phyloP scores from a whole-genome alignment of 345 rosid genomes.

The Cardamine resedifolia region DNA sequence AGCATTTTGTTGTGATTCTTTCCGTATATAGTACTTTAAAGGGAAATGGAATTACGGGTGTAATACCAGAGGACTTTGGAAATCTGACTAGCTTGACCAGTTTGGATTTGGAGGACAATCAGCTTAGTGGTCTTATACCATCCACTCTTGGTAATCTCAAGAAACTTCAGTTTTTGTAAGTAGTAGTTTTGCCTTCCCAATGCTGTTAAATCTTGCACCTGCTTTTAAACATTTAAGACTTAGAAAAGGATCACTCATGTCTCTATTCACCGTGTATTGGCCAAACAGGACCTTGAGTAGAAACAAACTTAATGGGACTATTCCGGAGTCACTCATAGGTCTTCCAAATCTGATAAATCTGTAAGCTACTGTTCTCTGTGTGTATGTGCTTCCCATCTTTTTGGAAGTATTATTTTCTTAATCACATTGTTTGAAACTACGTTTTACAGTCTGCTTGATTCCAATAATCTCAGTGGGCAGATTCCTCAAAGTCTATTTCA shows the following conservation, averaged over 20 bases:
- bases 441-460: constrained; percentile 76
- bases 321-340: constrained; percentile 66
- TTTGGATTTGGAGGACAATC: constrained; percentile 89
- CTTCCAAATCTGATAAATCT: constrained; percentile 69
- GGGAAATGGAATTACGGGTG: constrained; percentile 87
- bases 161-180: constrained; percentile 94
- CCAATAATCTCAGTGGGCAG: constrained; percentile 71
- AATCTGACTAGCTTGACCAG: constrained; percentile 76
- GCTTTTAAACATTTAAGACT: background rate
- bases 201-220: constrained; percentile 14
- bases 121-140: constrained; percentile 76
- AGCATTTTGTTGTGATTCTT: constrained; percentile 4
- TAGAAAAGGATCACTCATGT: constrained; percentile 9
- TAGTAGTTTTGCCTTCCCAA: constrained; percentile 42
- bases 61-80: constrained; percentile 84
- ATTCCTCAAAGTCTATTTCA: constrained; percentile 69
- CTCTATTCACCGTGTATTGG: constrained; percentile 15
- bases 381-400: background rate
- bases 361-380: constrained; percentile 47
- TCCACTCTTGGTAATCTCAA: constrained; percentile 75
- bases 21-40: constrained; percentile 66
- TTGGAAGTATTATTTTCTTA: background rate
- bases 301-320: constrained; percentile 75
- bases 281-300: constrained; percentile 73
- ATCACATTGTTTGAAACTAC: constrained; percentile 11